Conservation (phyloP, 2,329 filamentous ascomycete genomes). For the Hyphodiscus sp. region DNA sequence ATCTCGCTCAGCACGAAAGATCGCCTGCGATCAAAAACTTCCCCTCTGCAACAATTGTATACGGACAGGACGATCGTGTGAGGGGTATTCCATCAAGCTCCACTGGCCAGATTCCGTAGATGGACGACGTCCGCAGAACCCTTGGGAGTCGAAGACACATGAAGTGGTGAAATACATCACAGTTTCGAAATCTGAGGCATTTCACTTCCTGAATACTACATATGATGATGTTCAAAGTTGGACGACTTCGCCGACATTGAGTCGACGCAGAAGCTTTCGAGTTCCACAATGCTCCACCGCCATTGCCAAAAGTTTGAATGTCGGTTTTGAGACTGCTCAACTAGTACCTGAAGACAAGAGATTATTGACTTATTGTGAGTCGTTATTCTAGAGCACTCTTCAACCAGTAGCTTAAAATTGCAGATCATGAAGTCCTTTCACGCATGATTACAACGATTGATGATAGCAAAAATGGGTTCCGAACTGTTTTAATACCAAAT, state of each 20-base stretch:
- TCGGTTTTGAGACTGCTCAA: conserved; percentile 26
- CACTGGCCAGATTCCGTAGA: conserved; percentile 43
- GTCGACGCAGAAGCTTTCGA: conserved; percentile 29
- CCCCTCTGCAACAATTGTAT: conserved; percentile 40
- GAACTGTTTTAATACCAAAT: conserved; percentile 40
- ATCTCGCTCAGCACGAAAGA: conserved; percentile 36
- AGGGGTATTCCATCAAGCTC: conserved; percentile 40
- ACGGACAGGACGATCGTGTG: conserved; percentile 35
- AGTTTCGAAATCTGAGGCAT: background rate
- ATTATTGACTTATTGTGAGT: conserved; percentile 18
- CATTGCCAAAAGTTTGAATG: conserved; percentile 29
- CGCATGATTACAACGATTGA: conserved; percentile 40
- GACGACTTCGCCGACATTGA: conserved; percentile 1
- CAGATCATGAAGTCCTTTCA: conserved; percentile 5
- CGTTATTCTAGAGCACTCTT: background rate
- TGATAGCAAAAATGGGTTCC: conserved; percentile 41
- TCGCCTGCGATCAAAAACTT: conserved; percentile 39
- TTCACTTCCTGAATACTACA: background rate
- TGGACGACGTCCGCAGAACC: conserved; percentile 31
- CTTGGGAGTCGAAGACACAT: conserved; percentile 14
- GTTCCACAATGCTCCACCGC: conserved; percentile 22
- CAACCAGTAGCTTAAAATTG: background rate
- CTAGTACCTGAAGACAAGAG: conserved; percentile 21
- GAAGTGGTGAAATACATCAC: background rate
- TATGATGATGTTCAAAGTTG: background rate